phyloP scores from a whole-genome alignment of 768 basidiomycete genomes.

The Naganishia friedmannii region DNA sequence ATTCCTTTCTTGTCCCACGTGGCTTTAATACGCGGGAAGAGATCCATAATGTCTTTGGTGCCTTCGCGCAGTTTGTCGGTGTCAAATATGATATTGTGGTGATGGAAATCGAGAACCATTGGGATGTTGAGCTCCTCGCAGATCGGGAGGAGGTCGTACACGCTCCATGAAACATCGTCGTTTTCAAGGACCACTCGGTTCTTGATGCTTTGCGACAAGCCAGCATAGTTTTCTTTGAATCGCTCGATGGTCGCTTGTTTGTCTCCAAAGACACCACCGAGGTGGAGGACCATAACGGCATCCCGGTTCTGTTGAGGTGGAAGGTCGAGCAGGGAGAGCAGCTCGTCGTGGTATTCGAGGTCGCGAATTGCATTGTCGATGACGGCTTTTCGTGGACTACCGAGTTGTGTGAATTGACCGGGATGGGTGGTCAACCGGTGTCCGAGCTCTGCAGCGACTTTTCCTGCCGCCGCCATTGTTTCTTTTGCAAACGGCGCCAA shows the following conservation, averaged over 20 bases:
- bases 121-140: slow-evolving; percentile 80
- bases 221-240: slow-evolving; percentile 66
- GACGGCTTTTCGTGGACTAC: slow-evolving; percentile 72
- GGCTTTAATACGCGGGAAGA: slow-evolving; percentile 59
- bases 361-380: slow-evolving; percentile 74
- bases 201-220: slow-evolving; percentile 65
- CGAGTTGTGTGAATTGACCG: slow-evolving; percentile 66
- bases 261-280: slow-evolving; percentile 79
- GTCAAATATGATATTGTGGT: slow-evolving; percentile 35
- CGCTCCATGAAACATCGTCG: slow-evolving; percentile 89
- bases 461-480: slow-evolving; percentile 63
- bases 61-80: slow-evolving; percentile 30
- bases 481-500: slow-evolving; percentile 66
- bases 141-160: slow-evolving; percentile 79
- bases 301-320: slow-evolving; percentile 61
- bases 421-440: slow-evolving; percentile 84
- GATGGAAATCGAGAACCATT: slow-evolving; percentile 60
- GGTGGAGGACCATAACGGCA: slow-evolving; percentile 74
- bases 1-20: slow-evolving; percentile 77
- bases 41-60: slow-evolving; percentile 30
- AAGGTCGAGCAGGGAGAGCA: slow-evolving; percentile 28
- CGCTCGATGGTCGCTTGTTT: slow-evolving; percentile 68
- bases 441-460: slow-evolving; percentile 65
- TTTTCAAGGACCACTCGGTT: slow-evolving; percentile 84
- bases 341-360: slow-evolving; percentile 75